Evolutionary conservation across 1,284 basidiomycete species (phyloP).

Genomic region (Apiotrichum akiyoshidainum): DNA sequence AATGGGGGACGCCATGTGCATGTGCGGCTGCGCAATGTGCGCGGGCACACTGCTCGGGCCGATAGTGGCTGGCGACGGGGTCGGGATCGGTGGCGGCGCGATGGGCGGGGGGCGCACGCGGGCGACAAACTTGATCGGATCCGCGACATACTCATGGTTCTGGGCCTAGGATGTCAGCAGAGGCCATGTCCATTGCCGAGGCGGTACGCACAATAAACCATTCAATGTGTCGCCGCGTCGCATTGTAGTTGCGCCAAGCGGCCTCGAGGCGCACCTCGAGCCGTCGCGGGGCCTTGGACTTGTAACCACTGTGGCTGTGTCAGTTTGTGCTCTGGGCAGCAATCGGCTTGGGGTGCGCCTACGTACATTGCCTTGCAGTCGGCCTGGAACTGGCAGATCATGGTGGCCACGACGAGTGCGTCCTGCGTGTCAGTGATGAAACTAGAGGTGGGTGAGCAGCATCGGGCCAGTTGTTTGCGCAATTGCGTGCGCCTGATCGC

Average conservation of each 20-base stretch:
- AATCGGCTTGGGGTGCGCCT: not conserved
- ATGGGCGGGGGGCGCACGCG: conserved; percentile 18
- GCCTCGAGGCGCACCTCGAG: conserved; percentile 24
- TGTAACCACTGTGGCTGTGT: conserved; percentile 12
- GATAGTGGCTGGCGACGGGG: conserved; percentile 16
- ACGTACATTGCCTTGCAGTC: conserved; percentile 28
- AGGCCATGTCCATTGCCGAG: no score
- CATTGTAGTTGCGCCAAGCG: conserved; percentile 32
- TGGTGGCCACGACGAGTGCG: conserved; percentile 27
- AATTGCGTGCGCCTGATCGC: no score
- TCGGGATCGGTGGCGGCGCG: conserved; percentile 19
- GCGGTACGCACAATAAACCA: conserved; percentile 26
- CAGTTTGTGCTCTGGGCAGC: no score
- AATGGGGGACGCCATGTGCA: conserved; percentile 24
- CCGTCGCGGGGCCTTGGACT: conserved; percentile 16
- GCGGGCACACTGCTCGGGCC: conserved; percentile 12
- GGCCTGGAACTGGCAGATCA: conserved; percentile 30
- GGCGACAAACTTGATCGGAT: conserved; percentile 23
- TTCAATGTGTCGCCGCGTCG: conserved; percentile 31
- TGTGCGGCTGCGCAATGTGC: conserved; percentile 11
- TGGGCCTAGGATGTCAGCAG: conserved; percentile 6
- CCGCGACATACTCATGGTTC: conserved; percentile 18
- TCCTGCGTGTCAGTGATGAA: conserved; percentile 20
- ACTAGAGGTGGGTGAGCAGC: no score
- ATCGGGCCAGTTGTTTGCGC: not conserved